phyloP scores from a whole-genome alignment of 352 stramenopile species.

The Pythium oligandrum region DNA sequence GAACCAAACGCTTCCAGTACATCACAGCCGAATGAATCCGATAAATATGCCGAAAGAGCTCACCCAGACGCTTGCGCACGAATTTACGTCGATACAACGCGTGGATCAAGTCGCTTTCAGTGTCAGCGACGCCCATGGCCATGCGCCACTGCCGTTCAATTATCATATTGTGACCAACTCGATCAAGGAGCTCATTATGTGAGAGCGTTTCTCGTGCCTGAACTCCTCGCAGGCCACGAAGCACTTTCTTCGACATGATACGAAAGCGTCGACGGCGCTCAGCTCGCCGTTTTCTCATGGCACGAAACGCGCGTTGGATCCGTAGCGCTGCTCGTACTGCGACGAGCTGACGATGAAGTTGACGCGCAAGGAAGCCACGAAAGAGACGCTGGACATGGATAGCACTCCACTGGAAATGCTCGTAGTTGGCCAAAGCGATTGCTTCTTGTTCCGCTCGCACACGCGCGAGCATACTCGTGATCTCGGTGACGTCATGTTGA shows the following conservation, averaged over 20 bases:
- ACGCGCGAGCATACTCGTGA: slow-evolving; percentile 2
- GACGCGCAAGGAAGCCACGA: slow-evolving; percentile 72
- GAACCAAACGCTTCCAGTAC: slow-evolving; percentile 36
- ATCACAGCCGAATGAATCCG: slow-evolving; percentile 22
- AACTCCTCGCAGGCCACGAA: slow-evolving; percentile 46
- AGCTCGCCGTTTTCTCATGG: slow-evolving; percentile 22
- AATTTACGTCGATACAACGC: slow-evolving; percentile 67
- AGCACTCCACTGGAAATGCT: slow-evolving; percentile 10
- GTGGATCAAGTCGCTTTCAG: slow-evolving; percentile 42
- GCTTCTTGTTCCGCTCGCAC: slow-evolving; percentile 11
- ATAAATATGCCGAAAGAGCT: slow-evolving; percentile 26
- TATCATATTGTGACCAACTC: slow-evolving; percentile 56
- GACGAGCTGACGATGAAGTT: slow-evolving; percentile 29
- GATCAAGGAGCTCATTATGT: slow-evolving; percentile 45
- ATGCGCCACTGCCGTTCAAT: slow-evolving; percentile 63
- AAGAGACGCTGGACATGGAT: slow-evolving; percentile 84
- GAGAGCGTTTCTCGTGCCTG: slow-evolving; percentile 30
- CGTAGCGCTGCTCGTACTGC: slow-evolving; percentile 32
- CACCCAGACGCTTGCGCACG: slow-evolving; percentile 31
- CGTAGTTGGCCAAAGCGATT: slow-evolving; percentile 5
- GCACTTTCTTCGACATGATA: slow-evolving; percentile 37
- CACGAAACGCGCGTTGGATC: slow-evolving; percentile 45
- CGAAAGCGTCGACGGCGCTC: slow-evolving; percentile 31
- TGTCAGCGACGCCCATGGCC: slow-evolving; percentile 56
- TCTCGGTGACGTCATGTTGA: slow-evolving; percentile 5